Conservation (phyloP, 768 basidiomycete species). For the Leccinum rimulosum region DNA sequence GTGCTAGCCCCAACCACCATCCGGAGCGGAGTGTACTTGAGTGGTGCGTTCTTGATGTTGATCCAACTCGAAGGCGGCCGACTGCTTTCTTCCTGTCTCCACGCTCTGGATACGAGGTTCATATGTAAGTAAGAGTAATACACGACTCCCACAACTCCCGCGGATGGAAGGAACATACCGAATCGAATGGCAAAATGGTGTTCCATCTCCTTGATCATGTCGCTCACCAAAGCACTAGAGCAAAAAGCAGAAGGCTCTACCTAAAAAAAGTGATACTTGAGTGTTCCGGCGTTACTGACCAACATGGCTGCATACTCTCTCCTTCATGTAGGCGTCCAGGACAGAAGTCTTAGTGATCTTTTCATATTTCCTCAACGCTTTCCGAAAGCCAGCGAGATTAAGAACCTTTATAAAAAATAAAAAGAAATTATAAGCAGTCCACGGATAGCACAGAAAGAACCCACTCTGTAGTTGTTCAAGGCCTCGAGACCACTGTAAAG, state of each 20-base stretch:
- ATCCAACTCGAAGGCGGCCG: conserved; percentile 56
- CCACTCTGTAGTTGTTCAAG: conserved; percentile 85
- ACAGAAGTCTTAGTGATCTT: conserved; percentile 72
- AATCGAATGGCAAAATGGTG: conserved; percentile 74
- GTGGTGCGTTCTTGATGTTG: conserved; percentile 57
- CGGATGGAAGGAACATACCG: conserved; percentile 44
- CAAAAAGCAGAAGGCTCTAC: conserved; percentile 69
- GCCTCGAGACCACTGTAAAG: conserved; percentile 66
- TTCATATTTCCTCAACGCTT: conserved; percentile 83
- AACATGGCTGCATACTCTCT: conserved; percentile 49
- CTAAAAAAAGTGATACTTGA: conserved; percentile 32
- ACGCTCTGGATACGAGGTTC: conserved; percentile 34
- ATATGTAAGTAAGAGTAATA: background rate
- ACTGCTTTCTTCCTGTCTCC: conserved; percentile 82
- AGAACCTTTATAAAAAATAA: conserved; percentile 51
- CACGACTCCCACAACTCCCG: background rate
- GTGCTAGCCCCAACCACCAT: conserved; percentile 62
- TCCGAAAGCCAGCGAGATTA: conserved; percentile 88
- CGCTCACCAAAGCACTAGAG: conserved; percentile 54
- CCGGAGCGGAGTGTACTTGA: conserved; percentile 76
- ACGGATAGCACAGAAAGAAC: background rate
- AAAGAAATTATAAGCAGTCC: background rate
- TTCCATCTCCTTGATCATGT: conserved; percentile 76
- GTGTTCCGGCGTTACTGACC: background rate
- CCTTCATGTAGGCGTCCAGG: conserved; percentile 75